Percentiles rank a stretch among this genome's conserved stretches.
Conservation (phyloP, 352 stramenopile species). For the Phytophthora cactorum region DNA sequence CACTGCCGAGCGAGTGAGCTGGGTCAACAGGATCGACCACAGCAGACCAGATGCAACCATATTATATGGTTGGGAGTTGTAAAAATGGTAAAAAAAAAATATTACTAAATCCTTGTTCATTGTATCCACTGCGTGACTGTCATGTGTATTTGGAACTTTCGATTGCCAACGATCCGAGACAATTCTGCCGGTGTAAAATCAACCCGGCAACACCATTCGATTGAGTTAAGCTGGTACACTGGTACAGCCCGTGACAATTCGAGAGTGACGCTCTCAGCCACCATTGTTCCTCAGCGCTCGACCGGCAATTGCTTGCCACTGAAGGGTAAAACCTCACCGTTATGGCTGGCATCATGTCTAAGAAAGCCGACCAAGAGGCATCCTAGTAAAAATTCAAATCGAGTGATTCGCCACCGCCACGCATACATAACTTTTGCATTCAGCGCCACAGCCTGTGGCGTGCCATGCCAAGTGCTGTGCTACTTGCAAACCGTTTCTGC, state of each 20-base stretch:
- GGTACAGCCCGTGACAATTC: slow-evolving; percentile 13
- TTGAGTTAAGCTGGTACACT: slow-evolving; percentile 16
- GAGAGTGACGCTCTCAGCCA: slow-evolving; percentile 16
- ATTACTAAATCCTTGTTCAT: no score
- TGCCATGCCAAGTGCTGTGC: slow-evolving; percentile 6
- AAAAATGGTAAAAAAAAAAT: no score
- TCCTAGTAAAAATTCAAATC: background rate
- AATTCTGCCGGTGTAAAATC: slow-evolving; percentile 4
- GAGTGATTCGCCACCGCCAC: background rate
- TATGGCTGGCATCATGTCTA: no score
- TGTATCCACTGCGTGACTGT: background rate
- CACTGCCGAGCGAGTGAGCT: background rate
- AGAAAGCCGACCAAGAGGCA: background rate
- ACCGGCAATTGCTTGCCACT: background rate
- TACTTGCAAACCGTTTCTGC: slow-evolving; percentile 20
- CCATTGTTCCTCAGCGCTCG: slow-evolving; percentile 8
- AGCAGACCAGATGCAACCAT: background rate
- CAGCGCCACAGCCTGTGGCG: slow-evolving; percentile 3
- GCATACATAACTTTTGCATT: slow-evolving; percentile 15
- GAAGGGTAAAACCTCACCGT: background rate
- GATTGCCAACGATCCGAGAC: background rate
- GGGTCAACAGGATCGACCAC: background rate
- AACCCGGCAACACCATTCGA: background rate
- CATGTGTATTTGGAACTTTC: background rate
- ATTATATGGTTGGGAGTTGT: background rate